Evolutionary conservation across 2,329 filamentous ascomycete genomes (phyloP), one percentile per base, ranked within the genome.

Genomic region (Paecilomyces fulvus): DNA sequence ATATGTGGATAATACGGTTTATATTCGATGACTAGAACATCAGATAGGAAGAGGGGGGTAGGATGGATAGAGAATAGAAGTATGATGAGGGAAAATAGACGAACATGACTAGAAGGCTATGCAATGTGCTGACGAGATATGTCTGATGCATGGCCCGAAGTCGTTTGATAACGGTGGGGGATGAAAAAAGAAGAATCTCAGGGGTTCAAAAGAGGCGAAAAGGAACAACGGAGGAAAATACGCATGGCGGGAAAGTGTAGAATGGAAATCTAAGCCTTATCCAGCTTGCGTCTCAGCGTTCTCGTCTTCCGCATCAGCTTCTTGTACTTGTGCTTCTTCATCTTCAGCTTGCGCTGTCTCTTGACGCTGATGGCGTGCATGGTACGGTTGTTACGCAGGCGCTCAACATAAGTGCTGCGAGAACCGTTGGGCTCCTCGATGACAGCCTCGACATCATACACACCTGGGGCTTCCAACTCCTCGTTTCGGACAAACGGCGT

Each of bases 271-370:
- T 65, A 74, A 54, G 82, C 77, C 68, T 85, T 83, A 67, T 88
- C 90, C 67, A 94, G 79, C 79, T 92, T 95, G 71, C 91, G 85
- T 71, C 92, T 87, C 79, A 91, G 75, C 71, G 90, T 92, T 73
- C 92, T 85, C 69, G 92, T 96, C 75, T 85, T 83, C 81, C 88
- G 89, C 89, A 96, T 91, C 64, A 97, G 80, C 84, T 99, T 99
- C 91, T 96, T 97, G 77, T 96, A 96, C 86, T 99, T 99, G 83
- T 97, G 92, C 84, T 97, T 99, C 89, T 99, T 99, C 92, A 99
- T 99, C 84, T 91, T 96, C 69, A 96, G 78, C 79, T 94, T 95
- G 70, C 91, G 82, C 76, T 95, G 90, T 73, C 94, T 83, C 80
- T 87, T 91, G 65, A 96, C 92, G 70, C 90, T 95, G 70, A 99